A percentile compares a stretch with the other conserved stretches of the same genome.
phyloP scores from a whole-genome alignment of 768 basidiomycete species.

The Auriscalpium microsporum region DNA sequence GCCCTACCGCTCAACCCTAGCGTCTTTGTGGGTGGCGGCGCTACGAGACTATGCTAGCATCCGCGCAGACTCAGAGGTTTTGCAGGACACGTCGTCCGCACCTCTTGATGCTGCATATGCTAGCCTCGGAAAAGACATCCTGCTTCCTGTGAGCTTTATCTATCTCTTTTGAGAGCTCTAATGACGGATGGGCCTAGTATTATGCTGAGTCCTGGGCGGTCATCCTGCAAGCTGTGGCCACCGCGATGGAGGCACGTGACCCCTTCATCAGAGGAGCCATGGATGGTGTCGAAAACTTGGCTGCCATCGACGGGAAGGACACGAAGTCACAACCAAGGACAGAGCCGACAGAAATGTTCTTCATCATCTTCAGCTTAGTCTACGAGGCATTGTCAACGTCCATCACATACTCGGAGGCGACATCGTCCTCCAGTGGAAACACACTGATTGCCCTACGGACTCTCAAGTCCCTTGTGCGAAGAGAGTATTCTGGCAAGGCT shows the following conservation, averaged over 20 bases:
- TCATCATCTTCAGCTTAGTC: slow-evolving; percentile 85
- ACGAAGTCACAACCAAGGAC: slow-evolving; percentile 25
- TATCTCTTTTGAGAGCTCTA: background rate
- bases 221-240: slow-evolving; percentile 80
- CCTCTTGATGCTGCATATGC: slow-evolving; percentile 78
- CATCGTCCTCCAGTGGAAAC: slow-evolving; percentile 31
- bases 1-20: slow-evolving; percentile 67
- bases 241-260: slow-evolving; percentile 64
- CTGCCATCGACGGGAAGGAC: slow-evolving; percentile 19
- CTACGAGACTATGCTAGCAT: slow-evolving; percentile 91
- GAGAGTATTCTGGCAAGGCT: slow-evolving; percentile 73
- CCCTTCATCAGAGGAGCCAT: slow-evolving; percentile 68
- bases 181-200: slow-evolving; percentile 45
- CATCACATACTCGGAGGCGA: slow-evolving; percentile 46
- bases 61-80: slow-evolving; percentile 79
- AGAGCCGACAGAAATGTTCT: slow-evolving; percentile 79
- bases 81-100: slow-evolving; percentile 66
- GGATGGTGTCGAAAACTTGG: slow-evolving; percentile 52
- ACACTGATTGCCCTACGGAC: slow-evolving; percentile 62
- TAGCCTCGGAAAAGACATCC: slow-evolving; percentile 82
- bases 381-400: slow-evolving; percentile 77
- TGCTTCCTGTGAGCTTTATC: slow-evolving; percentile 60
- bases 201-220: slow-evolving; percentile 76
- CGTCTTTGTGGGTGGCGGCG: slow-evolving; percentile 80
- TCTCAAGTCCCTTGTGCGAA: slow-evolving; percentile 69